Evolutionary conservation across 2,329 filamentous ascomycete genomes (phyloP).

Genomic region (Talaromyces sp.): DNA sequence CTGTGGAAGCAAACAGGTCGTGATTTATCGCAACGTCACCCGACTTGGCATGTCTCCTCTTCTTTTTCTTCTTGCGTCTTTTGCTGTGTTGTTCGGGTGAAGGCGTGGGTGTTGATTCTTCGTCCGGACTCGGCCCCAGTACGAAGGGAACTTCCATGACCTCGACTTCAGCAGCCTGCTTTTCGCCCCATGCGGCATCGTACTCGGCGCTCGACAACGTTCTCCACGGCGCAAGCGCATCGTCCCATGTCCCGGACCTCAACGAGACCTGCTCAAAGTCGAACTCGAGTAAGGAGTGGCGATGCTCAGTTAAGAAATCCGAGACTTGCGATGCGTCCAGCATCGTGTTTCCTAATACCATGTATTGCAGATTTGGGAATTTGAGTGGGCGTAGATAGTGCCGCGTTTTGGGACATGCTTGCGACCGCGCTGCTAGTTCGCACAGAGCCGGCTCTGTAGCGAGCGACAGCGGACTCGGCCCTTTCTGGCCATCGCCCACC

Average conservation of each 20-base stretch:
- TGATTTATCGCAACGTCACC: not conserved
- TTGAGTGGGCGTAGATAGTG: conserved; percentile 53
- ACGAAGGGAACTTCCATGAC: conserved; percentile 40
- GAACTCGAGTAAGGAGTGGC: conserved; percentile 67
- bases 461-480: conserved; percentile 70
- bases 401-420: conserved; percentile 36
- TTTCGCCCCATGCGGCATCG: conserved; percentile 35
- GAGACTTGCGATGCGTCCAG: conserved; percentile 70
- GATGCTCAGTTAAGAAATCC: conserved; percentile 65
- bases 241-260: conserved; percentile 72
- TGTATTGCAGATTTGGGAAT: conserved; percentile 65
- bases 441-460: conserved; percentile 66
- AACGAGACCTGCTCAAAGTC: conserved; percentile 75
- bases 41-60: conserved; percentile 7
- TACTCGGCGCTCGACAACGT: conserved; percentile 30
- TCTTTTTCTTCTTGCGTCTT: conserved; percentile 9
- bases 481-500: conserved; percentile 56
- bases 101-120: conserved; percentile 14
- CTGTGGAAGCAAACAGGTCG: conserved; percentile 10
- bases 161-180: conserved; percentile 32
- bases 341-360: conserved; percentile 69
- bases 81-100: conserved; percentile 15
- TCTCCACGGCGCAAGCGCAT: conserved; percentile 68
- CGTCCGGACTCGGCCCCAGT: conserved; percentile 27
- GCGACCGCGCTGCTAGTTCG: conserved; percentile 46